These are phyloP conservation scores for Takashimella koratensis DNA, from an alignment of 1,284 basidiomycete species.

Conservation along the genomic window DNA sequence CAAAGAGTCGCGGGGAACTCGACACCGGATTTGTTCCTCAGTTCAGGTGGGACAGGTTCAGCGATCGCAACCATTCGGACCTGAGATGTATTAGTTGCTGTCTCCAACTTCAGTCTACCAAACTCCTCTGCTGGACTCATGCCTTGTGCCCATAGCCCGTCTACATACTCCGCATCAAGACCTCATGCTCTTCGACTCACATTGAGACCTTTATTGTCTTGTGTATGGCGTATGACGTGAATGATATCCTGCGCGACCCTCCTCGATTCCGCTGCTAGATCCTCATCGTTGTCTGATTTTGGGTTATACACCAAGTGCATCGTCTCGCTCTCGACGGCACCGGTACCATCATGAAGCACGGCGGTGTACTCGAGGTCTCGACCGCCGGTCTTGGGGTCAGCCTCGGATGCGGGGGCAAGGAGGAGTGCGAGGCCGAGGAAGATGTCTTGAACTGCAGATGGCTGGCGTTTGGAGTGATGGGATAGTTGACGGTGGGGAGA, in stretches of 20 bases:
- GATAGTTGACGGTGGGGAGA: slow-evolving; percentile 29
- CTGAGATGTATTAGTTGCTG: too few relatives aligned
- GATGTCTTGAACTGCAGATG: slow-evolving; percentile 28
- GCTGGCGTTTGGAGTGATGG: slow-evolving; percentile 19
- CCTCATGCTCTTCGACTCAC: too few relatives aligned
- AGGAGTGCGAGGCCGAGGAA: slow-evolving; percentile 34
- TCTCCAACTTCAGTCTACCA: background rate
- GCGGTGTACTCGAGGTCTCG: slow-evolving; percentile 28
- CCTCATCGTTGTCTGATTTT: slow-evolving; percentile 15
- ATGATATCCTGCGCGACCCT: slow-evolving; percentile 25
- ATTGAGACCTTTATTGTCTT: slow-evolving; percentile 27
- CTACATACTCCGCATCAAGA: too few relatives aligned
- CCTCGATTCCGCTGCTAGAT: slow-evolving; percentile 23
- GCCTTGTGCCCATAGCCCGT: too few relatives aligned
- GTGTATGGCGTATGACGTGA: slow-evolving; percentile 18
- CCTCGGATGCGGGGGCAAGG: slow-evolving; percentile 9
- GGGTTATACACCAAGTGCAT: slow-evolving; percentile 15
- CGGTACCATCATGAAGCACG: slow-evolving; percentile 36
- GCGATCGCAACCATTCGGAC: slow-evolving; percentile 33
- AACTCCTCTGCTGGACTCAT: too few relatives aligned
- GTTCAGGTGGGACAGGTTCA: slow-evolving; percentile 31
- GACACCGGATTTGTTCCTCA: slow-evolving; percentile 18
- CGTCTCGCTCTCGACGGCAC: slow-evolving; percentile 29
- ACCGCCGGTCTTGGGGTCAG: slow-evolving; percentile 6
- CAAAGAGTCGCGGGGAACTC: slow-evolving; percentile 32